Evolutionary conservation across 2,329 filamentous ascomycete species (phyloP).

Genomic region (Juglanconis juglandina): DNA sequence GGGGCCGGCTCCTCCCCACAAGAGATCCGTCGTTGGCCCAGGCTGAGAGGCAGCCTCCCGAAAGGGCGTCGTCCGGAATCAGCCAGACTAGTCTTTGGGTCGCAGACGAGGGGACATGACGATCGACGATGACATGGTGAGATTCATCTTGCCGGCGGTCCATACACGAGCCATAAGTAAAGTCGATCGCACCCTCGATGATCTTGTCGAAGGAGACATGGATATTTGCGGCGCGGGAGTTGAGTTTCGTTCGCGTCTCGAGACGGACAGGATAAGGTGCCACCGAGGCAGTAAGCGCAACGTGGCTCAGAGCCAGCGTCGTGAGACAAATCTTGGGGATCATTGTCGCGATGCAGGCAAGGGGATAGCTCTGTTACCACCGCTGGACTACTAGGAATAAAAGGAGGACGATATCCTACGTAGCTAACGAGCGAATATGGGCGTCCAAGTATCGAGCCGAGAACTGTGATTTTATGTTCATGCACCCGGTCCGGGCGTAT

Average conservation of each 20-base stretch:
- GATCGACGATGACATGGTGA: constrained; percentile 28
- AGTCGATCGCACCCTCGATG: constrained; percentile 27
- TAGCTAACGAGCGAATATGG: background rate
- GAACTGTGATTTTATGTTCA: too few relatives aligned
- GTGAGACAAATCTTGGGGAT: background rate
- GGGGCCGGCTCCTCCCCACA: constrained; percentile 34
- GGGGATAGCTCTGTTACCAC: background rate
- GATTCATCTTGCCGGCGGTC: constrained; percentile 20
- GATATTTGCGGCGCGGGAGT: constrained; percentile 32
- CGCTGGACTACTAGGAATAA: background rate
- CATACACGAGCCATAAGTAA: constrained; percentile 32
- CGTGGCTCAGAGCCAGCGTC: background rate
- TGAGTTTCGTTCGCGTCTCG: constrained; percentile 32
- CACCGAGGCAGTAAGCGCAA: constrained; percentile 20
- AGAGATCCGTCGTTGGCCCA: constrained; percentile 31
- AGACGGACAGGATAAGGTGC: constrained; percentile 23
- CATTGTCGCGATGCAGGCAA: background rate
- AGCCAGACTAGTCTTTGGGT: constrained; percentile 32
- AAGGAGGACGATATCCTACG: background rate
- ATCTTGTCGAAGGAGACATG: constrained; percentile 25
- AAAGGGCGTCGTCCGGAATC: constrained; percentile 27
- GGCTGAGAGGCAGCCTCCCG: constrained; percentile 39
- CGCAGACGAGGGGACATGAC: constrained; percentile 18
- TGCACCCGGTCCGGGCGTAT: too few relatives aligned
- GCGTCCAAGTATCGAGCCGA: background rate